These are phyloP conservation scores for Fusarium sp. DNA, from an alignment of 2,329 filamentous ascomycete genomes.

Conservation along the genomic window DNA sequence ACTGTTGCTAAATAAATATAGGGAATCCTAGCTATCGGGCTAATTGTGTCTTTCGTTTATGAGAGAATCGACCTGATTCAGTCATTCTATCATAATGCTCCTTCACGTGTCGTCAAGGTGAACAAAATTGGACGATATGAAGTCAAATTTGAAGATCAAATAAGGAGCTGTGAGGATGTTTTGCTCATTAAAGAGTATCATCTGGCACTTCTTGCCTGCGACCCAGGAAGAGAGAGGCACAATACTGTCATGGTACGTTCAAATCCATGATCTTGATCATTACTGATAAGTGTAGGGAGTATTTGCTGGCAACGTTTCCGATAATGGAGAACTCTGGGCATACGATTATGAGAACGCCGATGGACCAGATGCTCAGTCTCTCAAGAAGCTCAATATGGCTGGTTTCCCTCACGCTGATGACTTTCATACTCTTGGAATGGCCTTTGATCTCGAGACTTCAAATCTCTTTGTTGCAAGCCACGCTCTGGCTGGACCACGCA, in stretches of 20 bases:
- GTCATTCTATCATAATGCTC: constrained; percentile 46
- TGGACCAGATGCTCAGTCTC: constrained; percentile 24
- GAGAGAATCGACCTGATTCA: constrained; percentile 29
- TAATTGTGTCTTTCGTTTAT: constrained; percentile 18
- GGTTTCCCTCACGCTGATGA: constrained; percentile 44
- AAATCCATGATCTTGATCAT: rapidly evolving
- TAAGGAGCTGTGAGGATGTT: constrained; percentile 55
- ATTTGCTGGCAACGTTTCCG: constrained; percentile 26
- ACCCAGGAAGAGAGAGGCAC: constrained; percentile 53
- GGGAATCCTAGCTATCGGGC: constrained; percentile 16
- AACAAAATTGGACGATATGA: constrained; percentile 43
- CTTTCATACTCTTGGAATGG: constrained; percentile 55
- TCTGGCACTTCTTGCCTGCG: constrained; percentile 53
- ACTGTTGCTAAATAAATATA: neutral
- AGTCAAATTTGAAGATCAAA: constrained; percentile 51
- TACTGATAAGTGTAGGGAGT: constrained; percentile 40
- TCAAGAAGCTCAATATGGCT: constrained; percentile 37
- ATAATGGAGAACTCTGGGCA: constrained; percentile 49
- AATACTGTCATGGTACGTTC: constrained; percentile 55
- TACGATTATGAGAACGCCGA: constrained; percentile 50
- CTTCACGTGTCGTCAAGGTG: constrained; percentile 42
- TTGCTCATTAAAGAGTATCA: constrained; percentile 50
- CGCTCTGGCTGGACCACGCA: constrained; percentile 47
- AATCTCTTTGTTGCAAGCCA: constrained; percentile 55
- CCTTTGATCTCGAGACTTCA: constrained; percentile 49